Conservation (phyloP, 768 basidiomycete species). For the Psilocybe sp. region DNA sequence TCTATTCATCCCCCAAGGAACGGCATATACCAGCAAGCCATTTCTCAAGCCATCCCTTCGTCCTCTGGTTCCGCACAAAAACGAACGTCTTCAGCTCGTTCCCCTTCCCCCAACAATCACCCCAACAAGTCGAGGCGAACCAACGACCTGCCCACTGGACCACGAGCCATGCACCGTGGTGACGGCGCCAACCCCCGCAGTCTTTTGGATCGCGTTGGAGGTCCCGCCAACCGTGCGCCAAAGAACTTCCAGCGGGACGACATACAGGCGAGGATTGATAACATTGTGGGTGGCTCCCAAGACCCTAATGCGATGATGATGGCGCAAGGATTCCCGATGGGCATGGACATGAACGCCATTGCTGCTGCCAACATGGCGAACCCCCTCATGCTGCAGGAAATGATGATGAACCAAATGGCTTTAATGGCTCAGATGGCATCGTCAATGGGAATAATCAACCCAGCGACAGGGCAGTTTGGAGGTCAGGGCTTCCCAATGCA, state of each 20-base stretch:
- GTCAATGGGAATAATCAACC: conserved; percentile 75
- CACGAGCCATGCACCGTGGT: conserved; percentile 73
- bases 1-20: conserved; percentile 49
- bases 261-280: conserved; percentile 78
- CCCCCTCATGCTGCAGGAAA: conserved; percentile 77
- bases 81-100: conserved; percentile 62
- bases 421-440: conserved; percentile 92
- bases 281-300: conserved; percentile 59
- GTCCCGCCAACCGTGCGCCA: conserved; percentile 37
- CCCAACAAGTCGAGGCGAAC: conserved; percentile 72
- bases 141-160: conserved; percentile 74
- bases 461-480: conserved; percentile 53
- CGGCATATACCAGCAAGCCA: conserved; percentile 70
- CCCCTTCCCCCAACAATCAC: conserved; percentile 55
- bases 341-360: conserved; percentile 65
- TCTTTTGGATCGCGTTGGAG: conserved; percentile 81
- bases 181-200: conserved; percentile 50
- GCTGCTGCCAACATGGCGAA: conserved; percentile 52
- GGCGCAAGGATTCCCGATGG: conserved; percentile 42
- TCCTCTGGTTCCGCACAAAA: conserved; percentile 54
- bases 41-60: conserved; percentile 60
- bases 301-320: conserved; percentile 58
- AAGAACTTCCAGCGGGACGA: conserved; percentile 56
- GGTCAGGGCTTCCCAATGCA: conserved; percentile 59
- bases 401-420: conserved; percentile 91